Percentiles rank a stretch among this genome's conserved stretches.
These are phyloP conservation scores for Populus davidiana DNA, from an alignment of 345 rosid species.

Conservation along the genomic window DNA sequence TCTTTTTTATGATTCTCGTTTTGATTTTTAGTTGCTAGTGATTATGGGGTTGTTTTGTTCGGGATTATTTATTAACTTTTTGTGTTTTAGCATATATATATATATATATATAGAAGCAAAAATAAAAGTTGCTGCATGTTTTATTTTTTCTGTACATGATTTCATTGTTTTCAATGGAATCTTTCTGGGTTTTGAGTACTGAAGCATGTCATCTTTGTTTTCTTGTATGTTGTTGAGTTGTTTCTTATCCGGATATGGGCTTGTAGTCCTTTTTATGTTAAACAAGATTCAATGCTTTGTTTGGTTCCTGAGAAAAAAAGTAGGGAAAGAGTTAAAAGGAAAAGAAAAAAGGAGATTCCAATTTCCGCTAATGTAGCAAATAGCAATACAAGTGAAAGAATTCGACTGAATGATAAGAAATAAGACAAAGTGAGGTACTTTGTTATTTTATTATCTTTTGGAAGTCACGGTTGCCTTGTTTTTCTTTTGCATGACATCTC, in stretches of 20 bases:
- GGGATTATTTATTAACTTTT: not conserved
- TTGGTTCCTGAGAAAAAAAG: conserved; percentile 19
- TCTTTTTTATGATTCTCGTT: not conserved
- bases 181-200: conserved; percentile 7
- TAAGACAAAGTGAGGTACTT: not conserved
- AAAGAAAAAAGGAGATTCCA: not conserved
- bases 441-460: not conserved
- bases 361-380: not conserved
- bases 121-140: conserved; percentile 6
- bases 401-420: not conserved
- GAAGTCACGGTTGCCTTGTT: not conserved
- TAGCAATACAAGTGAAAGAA: not conserved
- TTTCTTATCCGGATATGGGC: conserved; percentile 3
- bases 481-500: conserved; percentile 21
- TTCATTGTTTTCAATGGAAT: not conserved
- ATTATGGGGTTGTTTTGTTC: not conserved
- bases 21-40: not conserved
- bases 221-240: not conserved
- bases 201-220: not conserved
- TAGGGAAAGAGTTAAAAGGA: not conserved
- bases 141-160: not conserved
- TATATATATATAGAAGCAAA: not conserved
- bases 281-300: not conserved
- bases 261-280: not conserved
- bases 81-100: conserved; percentile 9